phyloP scores from a whole-genome alignment of 1,284 basidiomycete species.

The Ganoderma leucocontextum region DNA sequence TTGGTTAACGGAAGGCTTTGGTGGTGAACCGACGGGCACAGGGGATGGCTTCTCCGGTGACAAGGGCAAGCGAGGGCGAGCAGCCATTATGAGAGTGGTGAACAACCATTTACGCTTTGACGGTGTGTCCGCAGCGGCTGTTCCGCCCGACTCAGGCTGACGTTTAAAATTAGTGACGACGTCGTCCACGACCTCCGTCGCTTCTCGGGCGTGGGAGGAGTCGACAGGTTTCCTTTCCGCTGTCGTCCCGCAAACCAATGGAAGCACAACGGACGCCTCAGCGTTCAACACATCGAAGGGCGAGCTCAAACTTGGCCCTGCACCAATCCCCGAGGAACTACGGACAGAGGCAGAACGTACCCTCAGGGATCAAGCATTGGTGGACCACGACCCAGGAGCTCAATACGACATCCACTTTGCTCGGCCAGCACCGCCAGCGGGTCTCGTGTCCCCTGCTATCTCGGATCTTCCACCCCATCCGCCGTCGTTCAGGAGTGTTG shows the following conservation, averaged over 20 bases:
- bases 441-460: conserved; percentile 69
- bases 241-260: conserved; percentile 71
- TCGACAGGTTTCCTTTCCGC: conserved; percentile 83
- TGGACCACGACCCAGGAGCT: conserved; percentile 70
- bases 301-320: conserved; percentile 84
- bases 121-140: conserved; percentile 59
- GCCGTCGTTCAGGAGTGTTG: conserved; percentile 83
- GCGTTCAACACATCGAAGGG: conserved; percentile 77
- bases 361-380: conserved; percentile 74
- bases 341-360: conserved; percentile 81
- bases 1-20: conserved; percentile 95
- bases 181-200: conserved; percentile 69
- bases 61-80: conserved; percentile 78
- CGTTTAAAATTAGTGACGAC: conserved; percentile 63
- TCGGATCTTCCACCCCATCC: conserved; percentile 84
- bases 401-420: conserved; percentile 69
- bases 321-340: conserved; percentile 81
- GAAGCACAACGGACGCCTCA: conserved; percentile 51
- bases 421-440: conserved; percentile 55
- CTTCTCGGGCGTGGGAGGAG: conserved; percentile 79
- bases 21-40: conserved; percentile 83
- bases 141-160: conserved; percentile 33
- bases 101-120: conserved; percentile 94
- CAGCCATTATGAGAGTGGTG: conserved; percentile 92
- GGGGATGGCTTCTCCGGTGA: conserved; percentile 87